Conservation (phyloP, 352 stramenopile species). For the Globisporangium takayamanum region DNA sequence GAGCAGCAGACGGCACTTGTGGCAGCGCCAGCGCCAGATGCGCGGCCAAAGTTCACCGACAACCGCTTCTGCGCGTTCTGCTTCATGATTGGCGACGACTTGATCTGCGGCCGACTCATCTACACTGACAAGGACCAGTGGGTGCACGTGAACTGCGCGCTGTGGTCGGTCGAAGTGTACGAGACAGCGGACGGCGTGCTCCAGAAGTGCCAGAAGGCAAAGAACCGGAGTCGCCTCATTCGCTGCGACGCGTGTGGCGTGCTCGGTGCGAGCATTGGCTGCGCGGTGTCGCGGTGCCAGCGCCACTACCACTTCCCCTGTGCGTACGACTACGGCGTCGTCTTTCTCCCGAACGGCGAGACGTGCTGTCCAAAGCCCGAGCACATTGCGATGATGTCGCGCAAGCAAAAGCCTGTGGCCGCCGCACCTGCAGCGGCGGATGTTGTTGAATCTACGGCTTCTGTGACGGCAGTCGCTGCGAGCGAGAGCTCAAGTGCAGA, state of each 20-base stretch:
- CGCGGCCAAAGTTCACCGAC: constrained; percentile 34
- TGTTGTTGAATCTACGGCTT: neutral
- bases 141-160: constrained; percentile 90
- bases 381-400: constrained; percentile 49
- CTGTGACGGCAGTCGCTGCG: neutral
- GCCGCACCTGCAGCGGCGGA: neutral
- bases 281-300: constrained; percentile 76
- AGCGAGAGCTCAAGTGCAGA: no score
- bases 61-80: constrained; percentile 75
- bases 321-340: constrained; percentile 67
- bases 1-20: neutral
- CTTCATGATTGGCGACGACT: constrained; percentile 73
- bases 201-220: constrained; percentile 85
- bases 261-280: constrained; percentile 90
- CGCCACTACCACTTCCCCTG: constrained; percentile 94
- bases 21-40: neutral
- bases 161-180: constrained; percentile 92
- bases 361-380: constrained; percentile 50
- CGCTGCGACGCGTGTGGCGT: constrained; percentile 89
- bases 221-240: constrained; percentile 81
- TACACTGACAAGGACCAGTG: constrained; percentile 82
- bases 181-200: constrained; percentile 68
- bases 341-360: constrained; percentile 63
- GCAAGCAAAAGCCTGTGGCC: constrained; percentile 14
- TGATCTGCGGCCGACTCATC: constrained; percentile 66